Evolutionary conservation across 164 flowering plant genomes (phyloP).

Genomic region (Dillenia turbinata): DNA sequence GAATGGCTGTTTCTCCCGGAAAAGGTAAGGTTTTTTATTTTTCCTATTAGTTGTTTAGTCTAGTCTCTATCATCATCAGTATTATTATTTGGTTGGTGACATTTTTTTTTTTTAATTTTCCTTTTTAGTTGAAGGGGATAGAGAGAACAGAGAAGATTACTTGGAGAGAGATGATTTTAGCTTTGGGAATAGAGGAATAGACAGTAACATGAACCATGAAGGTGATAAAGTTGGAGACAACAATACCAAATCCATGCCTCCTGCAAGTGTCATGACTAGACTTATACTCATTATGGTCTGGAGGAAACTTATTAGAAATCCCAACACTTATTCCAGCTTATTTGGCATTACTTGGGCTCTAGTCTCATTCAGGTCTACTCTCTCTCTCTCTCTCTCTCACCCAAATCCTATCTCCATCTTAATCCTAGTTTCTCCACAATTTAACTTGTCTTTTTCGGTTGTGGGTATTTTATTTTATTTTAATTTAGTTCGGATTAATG

Average conservation of each 20-base stretch:
- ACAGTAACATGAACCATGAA: conserved; percentile 28
- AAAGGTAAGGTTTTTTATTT: conserved; percentile 31
- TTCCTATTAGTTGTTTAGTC: not conserved
- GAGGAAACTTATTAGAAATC: conserved; percentile 89
- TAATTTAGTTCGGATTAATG: not conserved
- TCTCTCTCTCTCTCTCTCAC: not conserved
- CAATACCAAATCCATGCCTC: conserved; percentile 68
- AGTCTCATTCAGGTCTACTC: conserved; percentile 63
- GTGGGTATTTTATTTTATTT: not conserved
- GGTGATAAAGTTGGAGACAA: conserved; percentile 33
- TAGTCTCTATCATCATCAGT: no score
- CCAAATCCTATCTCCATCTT: conserved; percentile 6
- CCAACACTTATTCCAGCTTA: conserved; percentile 91
- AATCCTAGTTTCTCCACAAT: not conserved
- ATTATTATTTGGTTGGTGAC: not conserved
- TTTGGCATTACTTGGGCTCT: conserved; percentile 91
- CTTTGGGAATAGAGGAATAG: conserved; percentile 58
- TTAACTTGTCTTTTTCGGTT: not conserved
- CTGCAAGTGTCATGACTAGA: conserved; percentile 90
- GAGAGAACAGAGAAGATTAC: conserved; percentile 45
- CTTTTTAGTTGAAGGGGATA: conserved; percentile 30
- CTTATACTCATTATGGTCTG: conserved; percentile 94
- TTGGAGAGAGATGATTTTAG: conserved; percentile 69
- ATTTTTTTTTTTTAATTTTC: conserved; percentile 1
- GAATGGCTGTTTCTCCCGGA: conserved; percentile 64